Base-by-base conservation (phyloP, 495 filamentous ascomycete species). In the Xylaria castorea region DNA sequence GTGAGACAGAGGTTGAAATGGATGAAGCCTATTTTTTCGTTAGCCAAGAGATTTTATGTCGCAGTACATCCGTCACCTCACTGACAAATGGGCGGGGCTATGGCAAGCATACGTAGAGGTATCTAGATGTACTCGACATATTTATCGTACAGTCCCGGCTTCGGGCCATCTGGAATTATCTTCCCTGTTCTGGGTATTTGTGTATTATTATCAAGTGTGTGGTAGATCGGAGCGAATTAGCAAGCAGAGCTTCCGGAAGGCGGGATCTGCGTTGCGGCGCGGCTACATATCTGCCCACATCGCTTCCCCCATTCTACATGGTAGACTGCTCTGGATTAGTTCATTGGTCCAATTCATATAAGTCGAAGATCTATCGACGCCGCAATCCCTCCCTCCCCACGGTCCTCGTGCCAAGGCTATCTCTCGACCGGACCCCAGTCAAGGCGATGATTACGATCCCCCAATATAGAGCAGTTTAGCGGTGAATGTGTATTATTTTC, bases 231-330 rank as follows among this genome's bases (percentile, higher is more conserved):
- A 12, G 12, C 53, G 27, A n/a, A 18, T 57, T 18, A 32, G 14
- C 14, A 57, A 57, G 53, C 14, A 57, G 53, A 57, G 25, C 53
- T 6, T 6, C 18, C 20, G 14, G 20, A 57, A 30, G 25, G 53
- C 25, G 53, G 27, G 53, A 32, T 57, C 53, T 57, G 53, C 53
- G 62, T 40, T n/a, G 62, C 40, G 62, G 62, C 62, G 9, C 62
- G 14, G 25, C 42, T n/a, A 18, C 22, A 44, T 44, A 12, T 22
- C 7, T 25, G 36, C n/a, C 60, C 38, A 27, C 22, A 64, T 64
- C 25, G 55, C 30, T 20, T 61, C 18, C 34, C 27, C 34, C 20
- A 22, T 38, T 36, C 34, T 38, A 38, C 20, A 61, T 32, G 32
- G 12, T 12, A 63, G 34, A 22, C 5, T 27, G 11, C 6, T 65